Conservation (phyloP, 1,284 basidiomycete genomes). For the Clitocybe nebularis region DNA sequence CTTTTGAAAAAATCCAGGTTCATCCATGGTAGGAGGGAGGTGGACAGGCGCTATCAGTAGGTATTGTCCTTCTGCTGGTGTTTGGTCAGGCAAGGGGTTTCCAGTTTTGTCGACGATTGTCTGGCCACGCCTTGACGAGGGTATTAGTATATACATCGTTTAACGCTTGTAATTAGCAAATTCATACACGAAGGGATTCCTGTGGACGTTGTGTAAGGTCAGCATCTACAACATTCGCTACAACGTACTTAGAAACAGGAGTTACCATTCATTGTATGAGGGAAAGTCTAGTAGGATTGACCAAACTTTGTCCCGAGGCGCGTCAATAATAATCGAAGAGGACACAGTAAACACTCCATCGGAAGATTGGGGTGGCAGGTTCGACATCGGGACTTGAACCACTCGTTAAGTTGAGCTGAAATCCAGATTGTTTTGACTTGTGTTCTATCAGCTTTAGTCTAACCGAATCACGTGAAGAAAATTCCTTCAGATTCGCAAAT, state of each 20-base stretch:
- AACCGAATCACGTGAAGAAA: no score
- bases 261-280: conserved; percentile 50
- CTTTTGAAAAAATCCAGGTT: conserved; percentile 19
- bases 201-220: no score
- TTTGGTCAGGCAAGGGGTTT: conserved; percentile 43
- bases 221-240: no score
- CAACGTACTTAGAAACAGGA: no score
- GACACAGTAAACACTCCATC: conserved; percentile 33
- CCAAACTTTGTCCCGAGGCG: conserved; percentile 45
- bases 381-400: no score
- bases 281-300: conserved; percentile 39
- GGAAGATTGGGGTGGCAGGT: conserved; percentile 19
- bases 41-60: conserved; percentile 49
- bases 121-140: conserved; percentile 46
- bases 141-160: no score
- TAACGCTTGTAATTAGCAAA: no score
- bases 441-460: no score
- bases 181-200: conserved; percentile 67
- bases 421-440: no score
- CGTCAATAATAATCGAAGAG: conserved; percentile 38
- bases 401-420: no score
- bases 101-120: conserved; percentile 42
- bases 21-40: conserved; percentile 46
- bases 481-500: no score
- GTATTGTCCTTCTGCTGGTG: conserved; percentile 41